Evolutionary conservation across 176 grass and related monocot species (phyloP).

Genomic region (Rhynchospora breviuscula): DNA sequence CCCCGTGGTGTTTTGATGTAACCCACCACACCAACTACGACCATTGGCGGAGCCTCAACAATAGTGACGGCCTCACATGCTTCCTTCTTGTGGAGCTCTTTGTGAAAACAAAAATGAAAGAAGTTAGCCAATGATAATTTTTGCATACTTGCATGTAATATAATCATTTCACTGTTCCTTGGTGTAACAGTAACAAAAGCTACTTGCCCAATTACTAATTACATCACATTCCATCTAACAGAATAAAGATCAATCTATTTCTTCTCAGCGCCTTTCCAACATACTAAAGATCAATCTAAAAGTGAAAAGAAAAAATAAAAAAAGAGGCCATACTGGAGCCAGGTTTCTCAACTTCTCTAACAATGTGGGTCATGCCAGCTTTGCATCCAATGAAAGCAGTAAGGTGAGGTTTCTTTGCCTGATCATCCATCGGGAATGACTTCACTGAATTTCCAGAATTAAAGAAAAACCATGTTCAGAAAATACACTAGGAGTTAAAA

Average conservation of each 20-base stretch:
- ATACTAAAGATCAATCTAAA: background rate
- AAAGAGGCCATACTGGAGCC: slow-evolving; percentile 64
- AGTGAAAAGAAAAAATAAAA: no score
- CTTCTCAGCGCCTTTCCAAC: background rate
- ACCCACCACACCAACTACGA: slow-evolving; percentile 77
- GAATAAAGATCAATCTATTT: background rate
- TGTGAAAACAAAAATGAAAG: background rate
- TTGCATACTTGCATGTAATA: background rate
- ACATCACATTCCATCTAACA: background rate
- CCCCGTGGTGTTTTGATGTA: slow-evolving; percentile 86
- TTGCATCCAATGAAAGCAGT: slow-evolving; percentile 89
- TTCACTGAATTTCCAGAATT: background rate
- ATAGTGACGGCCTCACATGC: slow-evolving; percentile 90
- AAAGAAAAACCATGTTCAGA: background rate
- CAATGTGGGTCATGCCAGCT: slow-evolving; percentile 94
- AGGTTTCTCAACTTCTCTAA: slow-evolving; percentile 91
- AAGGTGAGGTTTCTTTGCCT: slow-evolving; percentile 45
- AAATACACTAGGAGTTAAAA: background rate
- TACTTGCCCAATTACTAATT: background rate
- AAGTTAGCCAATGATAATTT: background rate
- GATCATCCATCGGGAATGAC: slow-evolving; percentile 33
- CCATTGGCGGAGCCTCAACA: slow-evolving; percentile 72
- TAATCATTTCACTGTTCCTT: background rate
- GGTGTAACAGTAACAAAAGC: background rate
- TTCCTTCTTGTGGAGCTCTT: slow-evolving; percentile 95